These are phyloP conservation scores for Nemania diffusa DNA, from an alignment of 2,329 filamentous ascomycete species.

Conservation along the genomic window DNA sequence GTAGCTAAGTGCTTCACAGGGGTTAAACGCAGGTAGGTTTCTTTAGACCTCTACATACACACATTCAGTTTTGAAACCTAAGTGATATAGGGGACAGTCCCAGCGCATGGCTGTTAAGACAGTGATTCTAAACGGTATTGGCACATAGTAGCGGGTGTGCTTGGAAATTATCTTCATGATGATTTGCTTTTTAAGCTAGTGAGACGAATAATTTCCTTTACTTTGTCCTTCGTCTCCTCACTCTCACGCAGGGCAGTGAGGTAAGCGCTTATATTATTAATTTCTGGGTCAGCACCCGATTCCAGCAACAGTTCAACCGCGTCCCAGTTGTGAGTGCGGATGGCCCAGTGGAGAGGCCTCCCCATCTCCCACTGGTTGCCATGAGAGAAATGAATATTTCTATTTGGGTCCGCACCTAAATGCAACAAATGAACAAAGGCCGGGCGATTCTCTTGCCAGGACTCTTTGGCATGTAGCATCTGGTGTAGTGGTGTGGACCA, in stretches of 20 bases:
- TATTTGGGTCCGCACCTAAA: constrained; percentile 7
- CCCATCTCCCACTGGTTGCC: neutral
- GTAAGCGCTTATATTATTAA: neutral
- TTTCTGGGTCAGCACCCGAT: neutral
- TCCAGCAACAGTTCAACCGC: constrained; percentile 12
- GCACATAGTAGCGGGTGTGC: no score
- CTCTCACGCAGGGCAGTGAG: neutral
- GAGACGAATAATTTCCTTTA: no score
- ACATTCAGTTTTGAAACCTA: no score
- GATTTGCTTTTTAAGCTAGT: no score
- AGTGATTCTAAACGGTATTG: no score
- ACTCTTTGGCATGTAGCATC: neutral
- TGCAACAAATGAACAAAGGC: neutral
- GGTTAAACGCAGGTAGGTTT: no score
- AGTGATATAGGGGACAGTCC: no score
- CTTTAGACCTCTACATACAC: no score
- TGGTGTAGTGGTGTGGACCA: constrained; percentile 8
- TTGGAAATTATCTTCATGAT: no score
- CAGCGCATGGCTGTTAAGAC: no score
- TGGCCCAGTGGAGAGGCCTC: neutral
- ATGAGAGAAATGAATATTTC: neutral
- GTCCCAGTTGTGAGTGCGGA: neutral
- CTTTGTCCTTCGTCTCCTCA: neutral
- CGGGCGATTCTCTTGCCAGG: neutral
- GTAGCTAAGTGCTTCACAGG: no score